phyloP scores from a whole-genome alignment of 2,329 filamentous ascomycete genomes.

The Chrysosporium keratinophilum region DNA sequence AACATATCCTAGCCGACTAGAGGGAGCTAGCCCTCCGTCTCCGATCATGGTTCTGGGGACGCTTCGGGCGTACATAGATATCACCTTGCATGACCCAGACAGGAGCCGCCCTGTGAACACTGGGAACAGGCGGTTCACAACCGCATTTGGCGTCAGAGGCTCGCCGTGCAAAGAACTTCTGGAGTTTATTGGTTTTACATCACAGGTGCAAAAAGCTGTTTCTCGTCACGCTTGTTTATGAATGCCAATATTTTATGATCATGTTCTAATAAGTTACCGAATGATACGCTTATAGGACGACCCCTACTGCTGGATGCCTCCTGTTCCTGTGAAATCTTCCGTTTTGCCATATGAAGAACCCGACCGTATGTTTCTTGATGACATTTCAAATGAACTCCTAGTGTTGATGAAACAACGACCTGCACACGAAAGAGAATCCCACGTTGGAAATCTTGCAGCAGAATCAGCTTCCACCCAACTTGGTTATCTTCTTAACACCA shows the following conservation, averaged over 20 bases:
- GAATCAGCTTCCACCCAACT: slow-evolving; percentile 33
- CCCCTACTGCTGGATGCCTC: slow-evolving; percentile 37
- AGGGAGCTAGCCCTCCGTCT: slow-evolving; percentile 42
- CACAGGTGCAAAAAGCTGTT: slow-evolving; percentile 25
- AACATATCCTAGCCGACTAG: slow-evolving; percentile 44
- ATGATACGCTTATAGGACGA: slow-evolving; percentile 19
- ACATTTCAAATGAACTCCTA: slow-evolving; percentile 50
- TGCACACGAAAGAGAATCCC: slow-evolving; percentile 30
- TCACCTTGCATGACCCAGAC: slow-evolving; percentile 44
- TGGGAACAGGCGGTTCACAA: slow-evolving; percentile 54
- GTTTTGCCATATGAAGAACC: slow-evolving; percentile 33
- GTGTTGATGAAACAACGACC: slow-evolving; percentile 41
- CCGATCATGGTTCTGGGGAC: slow-evolving; percentile 47
- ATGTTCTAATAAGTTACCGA: not conserved
- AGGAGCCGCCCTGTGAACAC: slow-evolving; percentile 47
- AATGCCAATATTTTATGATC: not conserved
- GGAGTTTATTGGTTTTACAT: slow-evolving; percentile 47
- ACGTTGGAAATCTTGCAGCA: slow-evolving; percentile 23
- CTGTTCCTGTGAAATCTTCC: slow-evolving; percentile 27
- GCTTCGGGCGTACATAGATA: slow-evolving; percentile 50
- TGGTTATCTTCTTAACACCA: slow-evolving; percentile 27
- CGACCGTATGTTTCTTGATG: slow-evolving; percentile 45
- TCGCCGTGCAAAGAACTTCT: slow-evolving; percentile 47
- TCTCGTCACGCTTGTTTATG: slow-evolving; percentile 2
- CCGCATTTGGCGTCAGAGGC: slow-evolving; percentile 51